A percentile compares a stretch with the other conserved stretches of the same genome.
Conservation (phyloP, 2,329 filamentous ascomycete species). For the Fusarium irregulare region DNA sequence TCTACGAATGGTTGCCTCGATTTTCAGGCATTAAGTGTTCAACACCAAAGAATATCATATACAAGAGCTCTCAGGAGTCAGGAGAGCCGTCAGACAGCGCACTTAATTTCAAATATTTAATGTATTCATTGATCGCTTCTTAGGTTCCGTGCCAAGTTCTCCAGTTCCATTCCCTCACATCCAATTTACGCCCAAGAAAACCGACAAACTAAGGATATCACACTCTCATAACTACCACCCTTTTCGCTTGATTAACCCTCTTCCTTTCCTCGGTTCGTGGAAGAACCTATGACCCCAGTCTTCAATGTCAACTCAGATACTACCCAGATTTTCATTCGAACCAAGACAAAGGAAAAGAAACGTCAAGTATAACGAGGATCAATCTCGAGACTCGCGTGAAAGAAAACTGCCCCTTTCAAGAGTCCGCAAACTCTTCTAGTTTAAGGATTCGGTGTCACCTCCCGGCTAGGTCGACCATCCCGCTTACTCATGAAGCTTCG, state of each 20-base stretch:
- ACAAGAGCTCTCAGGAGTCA: background rate
- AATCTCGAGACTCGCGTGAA: conserved; percentile 6
- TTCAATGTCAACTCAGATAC: conserved; percentile 16
- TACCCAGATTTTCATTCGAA: conserved; percentile 27
- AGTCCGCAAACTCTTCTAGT: background rate
- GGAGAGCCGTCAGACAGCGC: background rate
- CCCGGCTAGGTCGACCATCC: conserved; percentile 57
- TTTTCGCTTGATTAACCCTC: background rate
- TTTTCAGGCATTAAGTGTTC: background rate
- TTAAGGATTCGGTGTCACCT: conserved; percentile 55
- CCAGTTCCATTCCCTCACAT: conserved; percentile 12
- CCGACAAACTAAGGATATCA: conserved; percentile 32
- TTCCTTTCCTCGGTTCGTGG: conserved; percentile 1
- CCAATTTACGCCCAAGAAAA: conserved; percentile 37
- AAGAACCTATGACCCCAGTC: conserved; percentile 18
- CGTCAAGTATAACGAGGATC: conserved; percentile 6
- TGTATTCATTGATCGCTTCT: conserved; percentile 34
- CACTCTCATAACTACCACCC: conserved; percentile 16
- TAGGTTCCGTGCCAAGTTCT: conserved; percentile 16
- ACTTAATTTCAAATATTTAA: conserved; percentile 1
- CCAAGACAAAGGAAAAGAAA: conserved; percentile 28
- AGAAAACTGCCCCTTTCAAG: background rate
- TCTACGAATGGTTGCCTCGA: background rate
- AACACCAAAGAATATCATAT: background rate
- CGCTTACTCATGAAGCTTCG: conserved; percentile 68